Conservation (phyloP, 2,329 filamentous ascomycete species). For the Lachnellula cervina region DNA sequence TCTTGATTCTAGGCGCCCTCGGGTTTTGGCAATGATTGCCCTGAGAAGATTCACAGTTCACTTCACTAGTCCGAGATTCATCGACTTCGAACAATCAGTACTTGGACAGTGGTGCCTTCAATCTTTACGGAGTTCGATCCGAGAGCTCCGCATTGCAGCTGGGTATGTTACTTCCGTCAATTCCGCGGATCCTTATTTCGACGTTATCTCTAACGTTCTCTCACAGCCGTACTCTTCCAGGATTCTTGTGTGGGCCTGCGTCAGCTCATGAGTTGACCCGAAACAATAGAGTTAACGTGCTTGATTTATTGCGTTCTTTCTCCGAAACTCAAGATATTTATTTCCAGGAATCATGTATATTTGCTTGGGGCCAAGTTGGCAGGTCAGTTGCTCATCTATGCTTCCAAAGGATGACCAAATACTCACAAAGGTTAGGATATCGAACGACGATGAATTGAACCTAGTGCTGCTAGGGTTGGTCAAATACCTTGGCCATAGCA, state of each 20-base stretch:
- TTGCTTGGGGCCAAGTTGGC: slow-evolving; percentile 82
- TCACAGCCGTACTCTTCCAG: slow-evolving; percentile 55
- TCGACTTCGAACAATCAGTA: slow-evolving; percentile 62
- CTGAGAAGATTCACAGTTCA: slow-evolving; percentile 68
- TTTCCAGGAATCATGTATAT: slow-evolving; percentile 76
- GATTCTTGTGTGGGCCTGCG: slow-evolving; percentile 55
- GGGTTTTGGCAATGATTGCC: slow-evolving; percentile 67
- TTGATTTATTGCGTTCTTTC: slow-evolving; percentile 67
- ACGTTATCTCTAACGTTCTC: slow-evolving; percentile 15
- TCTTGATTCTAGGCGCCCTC: slow-evolving; percentile 50
- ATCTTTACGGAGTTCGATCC: slow-evolving; percentile 74
- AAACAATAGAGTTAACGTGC: slow-evolving; percentile 63
- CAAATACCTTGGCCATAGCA: slow-evolving; percentile 80
- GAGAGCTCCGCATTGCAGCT: slow-evolving; percentile 79
- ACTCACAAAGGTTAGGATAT: slow-evolving; percentile 44
- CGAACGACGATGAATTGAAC: slow-evolving; percentile 78
- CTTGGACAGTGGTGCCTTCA: slow-evolving; percentile 78
- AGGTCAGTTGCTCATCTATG: slow-evolving; percentile 41
- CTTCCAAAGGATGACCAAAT: neutral
- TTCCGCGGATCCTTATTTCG: neutral
- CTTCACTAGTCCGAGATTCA: slow-evolving; percentile 50
- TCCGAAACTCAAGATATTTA: slow-evolving; percentile 63
- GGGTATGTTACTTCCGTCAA: slow-evolving; percentile 41
- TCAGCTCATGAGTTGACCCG: slow-evolving; percentile 40
- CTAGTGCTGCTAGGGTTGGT: slow-evolving; percentile 78